Evolutionary conservation across 1,284 basidiomycete species (phyloP).

Genomic region (Earliella scabrosa): DNA sequence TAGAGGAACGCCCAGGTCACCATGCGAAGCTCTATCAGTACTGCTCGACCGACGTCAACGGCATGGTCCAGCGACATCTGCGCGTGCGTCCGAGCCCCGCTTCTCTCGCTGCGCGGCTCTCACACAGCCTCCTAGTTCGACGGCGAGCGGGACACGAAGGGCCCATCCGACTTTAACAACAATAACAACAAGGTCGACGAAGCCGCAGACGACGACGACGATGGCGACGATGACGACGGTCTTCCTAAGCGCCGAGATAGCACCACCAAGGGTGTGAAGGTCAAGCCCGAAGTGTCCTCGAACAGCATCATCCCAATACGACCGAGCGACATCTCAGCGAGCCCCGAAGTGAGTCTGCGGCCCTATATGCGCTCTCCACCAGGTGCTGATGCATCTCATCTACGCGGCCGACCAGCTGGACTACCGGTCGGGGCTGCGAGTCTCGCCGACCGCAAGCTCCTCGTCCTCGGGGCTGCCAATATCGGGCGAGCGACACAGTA

Average conservation of each 20-base stretch:
- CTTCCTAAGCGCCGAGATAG: conserved; percentile 29
- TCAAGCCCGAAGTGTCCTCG: conserved; percentile 23
- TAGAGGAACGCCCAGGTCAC: conserved; percentile 53
- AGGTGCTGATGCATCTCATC: conserved; percentile 3
- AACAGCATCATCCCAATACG: conserved; percentile 31
- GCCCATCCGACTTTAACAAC: conserved; percentile 48
- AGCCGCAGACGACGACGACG: conserved; percentile 45
- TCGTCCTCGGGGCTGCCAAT: conserved; percentile 34
- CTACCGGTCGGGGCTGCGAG: conserved; percentile 27
- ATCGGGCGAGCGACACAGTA: conserved; percentile 36
- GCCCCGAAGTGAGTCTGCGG: conserved; percentile 26
- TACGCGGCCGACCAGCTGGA: conserved; percentile 28
- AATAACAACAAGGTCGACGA: conserved; percentile 40
- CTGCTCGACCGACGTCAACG: conserved; percentile 53
- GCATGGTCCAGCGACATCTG: conserved; percentile 51
- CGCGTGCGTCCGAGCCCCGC: conserved; percentile 45
- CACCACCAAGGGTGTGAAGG: conserved; percentile 26
- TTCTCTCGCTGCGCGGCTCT: background rate
- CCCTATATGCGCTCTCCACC: background rate
- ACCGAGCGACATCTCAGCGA: conserved; percentile 27
- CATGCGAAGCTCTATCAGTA: conserved; percentile 64
- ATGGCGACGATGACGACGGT: conserved; percentile 43
- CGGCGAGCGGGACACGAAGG: conserved; percentile 52
- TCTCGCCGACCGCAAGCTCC: conserved; percentile 24
- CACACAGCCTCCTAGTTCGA: conserved; percentile 43